Percentiles rank a stretch among this genome's conserved stretches.
These are phyloP conservation scores for Aspergillus sp. DNA, from an alignment of 2,329 filamentous ascomycete genomes.

Conservation along the genomic window DNA sequence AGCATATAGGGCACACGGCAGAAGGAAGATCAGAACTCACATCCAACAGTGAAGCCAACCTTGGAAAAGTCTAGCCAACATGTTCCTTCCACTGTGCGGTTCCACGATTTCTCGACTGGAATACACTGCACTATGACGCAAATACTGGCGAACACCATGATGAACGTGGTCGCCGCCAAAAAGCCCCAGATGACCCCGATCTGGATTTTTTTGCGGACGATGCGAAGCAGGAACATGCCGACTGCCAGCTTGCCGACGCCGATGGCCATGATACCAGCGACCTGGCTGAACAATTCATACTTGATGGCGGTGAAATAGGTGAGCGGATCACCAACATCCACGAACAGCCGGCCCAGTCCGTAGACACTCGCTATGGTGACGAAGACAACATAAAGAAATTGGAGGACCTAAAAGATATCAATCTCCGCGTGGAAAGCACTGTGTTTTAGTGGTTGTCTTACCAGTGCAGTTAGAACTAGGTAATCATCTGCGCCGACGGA, in stretches of 20 bases:
- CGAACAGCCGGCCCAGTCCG: constrained; percentile 13
- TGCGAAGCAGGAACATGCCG: constrained; percentile 19
- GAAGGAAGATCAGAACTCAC: constrained; percentile 7
- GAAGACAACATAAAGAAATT: constrained; percentile 19
- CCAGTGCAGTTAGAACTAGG: neutral
- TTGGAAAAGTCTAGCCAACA: constrained; percentile 24
- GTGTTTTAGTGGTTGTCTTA: too few species aligned
- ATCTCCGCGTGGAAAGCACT: too few species aligned
- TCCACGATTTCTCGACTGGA: constrained; percentile 12
- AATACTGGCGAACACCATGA: constrained; percentile 19
- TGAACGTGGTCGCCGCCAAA: constrained; percentile 12
- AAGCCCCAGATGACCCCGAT: constrained; percentile 19
- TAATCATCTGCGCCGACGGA: constrained; percentile 19
- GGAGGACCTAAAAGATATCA: too few species aligned
- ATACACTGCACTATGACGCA: constrained; percentile 14
- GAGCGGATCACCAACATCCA: constrained; percentile 13
- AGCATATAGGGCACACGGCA: neutral
- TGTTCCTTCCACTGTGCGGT: constrained; percentile 11
- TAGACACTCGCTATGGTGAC: constrained; percentile 15
- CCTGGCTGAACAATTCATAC: constrained; percentile 22
- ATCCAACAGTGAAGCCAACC: constrained; percentile 22
- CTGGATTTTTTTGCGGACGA: constrained; percentile 20
- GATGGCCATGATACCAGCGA: constrained; percentile 22
- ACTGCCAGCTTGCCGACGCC: constrained; percentile 20
- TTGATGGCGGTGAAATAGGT: constrained; percentile 20